A percentile compares a stretch with the other conserved stretches of the same genome.
Conservation (phyloP, 1,284 basidiomycete genomes). For the Malassezia japonica region DNA sequence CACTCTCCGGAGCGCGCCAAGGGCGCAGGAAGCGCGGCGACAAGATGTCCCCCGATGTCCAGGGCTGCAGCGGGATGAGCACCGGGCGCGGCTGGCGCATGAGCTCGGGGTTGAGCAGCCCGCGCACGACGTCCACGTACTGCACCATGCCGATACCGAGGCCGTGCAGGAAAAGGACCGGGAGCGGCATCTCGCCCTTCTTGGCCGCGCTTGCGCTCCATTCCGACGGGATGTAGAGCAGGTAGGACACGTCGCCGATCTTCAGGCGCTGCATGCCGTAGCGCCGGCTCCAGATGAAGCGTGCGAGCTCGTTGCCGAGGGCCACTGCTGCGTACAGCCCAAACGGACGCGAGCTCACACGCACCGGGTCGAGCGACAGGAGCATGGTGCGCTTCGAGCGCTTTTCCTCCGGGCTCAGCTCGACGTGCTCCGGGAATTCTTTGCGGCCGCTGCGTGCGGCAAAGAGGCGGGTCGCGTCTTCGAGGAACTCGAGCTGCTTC, state of each 20-base stretch:
- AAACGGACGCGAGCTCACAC: conserved; percentile 26
- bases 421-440: conserved; percentile 21
- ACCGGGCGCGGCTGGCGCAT: conserved; percentile 26
- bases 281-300: not conserved
- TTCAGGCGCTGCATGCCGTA: conserved; percentile 21
- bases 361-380: conserved; percentile 43
- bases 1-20: conserved; percentile 31
- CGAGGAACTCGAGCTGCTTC: conserved; percentile 28
- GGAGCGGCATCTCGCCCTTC: conserved; percentile 15
- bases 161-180: conserved; percentile 36
- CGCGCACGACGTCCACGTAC: conserved; percentile 23
- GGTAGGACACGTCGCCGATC: conserved; percentile 30
- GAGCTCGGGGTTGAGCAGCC: conserved; percentile 18
- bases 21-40: conserved; percentile 30
- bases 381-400: conserved; percentile 28
- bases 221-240: conserved; percentile 24
- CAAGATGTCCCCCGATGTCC: conserved; percentile 36
- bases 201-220: conserved; percentile 14
- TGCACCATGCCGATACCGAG: conserved; percentile 36
- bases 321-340: conserved; percentile 19
- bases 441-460: conserved; percentile 35
- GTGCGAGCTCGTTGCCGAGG: conserved; percentile 10
- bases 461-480: conserved; percentile 31
- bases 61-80: conserved; percentile 37
- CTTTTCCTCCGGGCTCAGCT: not conserved